Conservation (phyloP, 2,329 filamentous ascomycete species). For the Xylaria arbuscula region DNA sequence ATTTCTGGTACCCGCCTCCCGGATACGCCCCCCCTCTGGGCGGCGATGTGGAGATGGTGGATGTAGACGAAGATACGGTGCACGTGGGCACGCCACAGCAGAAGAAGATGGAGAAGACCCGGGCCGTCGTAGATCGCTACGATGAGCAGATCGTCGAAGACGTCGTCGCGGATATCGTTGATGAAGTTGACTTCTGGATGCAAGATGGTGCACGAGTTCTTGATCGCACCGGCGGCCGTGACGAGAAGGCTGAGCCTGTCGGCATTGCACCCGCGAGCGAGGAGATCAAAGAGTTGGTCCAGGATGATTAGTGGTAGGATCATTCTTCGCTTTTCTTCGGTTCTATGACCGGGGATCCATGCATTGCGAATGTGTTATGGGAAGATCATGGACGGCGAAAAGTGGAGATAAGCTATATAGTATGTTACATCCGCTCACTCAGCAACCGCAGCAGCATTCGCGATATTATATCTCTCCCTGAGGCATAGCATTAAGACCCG, state of each 20-base stretch:
- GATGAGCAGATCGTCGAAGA: constrained; percentile 96
- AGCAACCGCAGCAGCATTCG: not conserved
- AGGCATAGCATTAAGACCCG: not conserved
- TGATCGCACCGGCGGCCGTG: constrained; percentile 57
- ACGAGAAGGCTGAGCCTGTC: constrained; percentile 57
- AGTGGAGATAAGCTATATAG: not conserved
- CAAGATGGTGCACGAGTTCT: constrained; percentile 70
- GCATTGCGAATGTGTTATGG: not conserved
- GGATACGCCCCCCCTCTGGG: constrained; percentile 44
- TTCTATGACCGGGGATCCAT: not conserved
- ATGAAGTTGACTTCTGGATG: constrained; percentile 92
- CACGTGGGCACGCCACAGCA: constrained; percentile 30
- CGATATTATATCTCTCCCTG: not conserved
- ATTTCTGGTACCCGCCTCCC: constrained; percentile 87
- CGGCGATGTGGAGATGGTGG: constrained; percentile 62
- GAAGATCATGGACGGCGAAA: not conserved
- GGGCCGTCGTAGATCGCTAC: constrained; percentile 81
- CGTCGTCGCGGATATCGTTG: constrained; percentile 89
- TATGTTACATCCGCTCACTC: not conserved
- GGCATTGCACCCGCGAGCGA: constrained; percentile 60
- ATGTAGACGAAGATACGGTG: constrained; percentile 49
- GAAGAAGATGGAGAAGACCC: constrained; percentile 53
- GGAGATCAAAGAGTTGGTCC: constrained; percentile 73
- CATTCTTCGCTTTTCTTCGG: not conserved
- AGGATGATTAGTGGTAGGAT: constrained; percentile 62